Evolutionary conservation across 345 rosid species (phyloP), one percentile per base, ranked within the genome.

Genomic region (Cardamine chenopodiifolia): DNA sequence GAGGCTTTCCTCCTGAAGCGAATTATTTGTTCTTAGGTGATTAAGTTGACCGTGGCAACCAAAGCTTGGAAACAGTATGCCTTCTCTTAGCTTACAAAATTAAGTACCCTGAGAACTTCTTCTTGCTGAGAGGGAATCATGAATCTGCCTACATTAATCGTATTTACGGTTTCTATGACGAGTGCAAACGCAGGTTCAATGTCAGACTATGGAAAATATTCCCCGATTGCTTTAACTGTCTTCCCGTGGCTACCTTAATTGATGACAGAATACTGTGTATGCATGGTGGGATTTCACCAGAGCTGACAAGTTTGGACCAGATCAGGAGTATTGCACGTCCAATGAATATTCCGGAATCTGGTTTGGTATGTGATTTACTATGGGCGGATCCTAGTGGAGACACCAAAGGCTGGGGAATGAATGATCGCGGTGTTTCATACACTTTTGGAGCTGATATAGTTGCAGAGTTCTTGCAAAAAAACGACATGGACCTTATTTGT

Each of bases 261-360:
- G 98, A 92, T 40, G 98, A 90, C 71, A 90, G 90, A 73, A 92
- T 92, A 78, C 80, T 92, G 64, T 92, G 98, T 82, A 92, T 92
- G 98, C 98, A 92, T 66, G 98, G 96, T 74, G 98, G 96, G 42
- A 87, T 92, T 71, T 92, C 98, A 67, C 98, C 98, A 65, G 96
- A 92, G 63, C 58, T 92, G 80, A 78, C 80, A 15, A 67, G 76
- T 74, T 79, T 92, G 83, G 93, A 92, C 77, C 87, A 90, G 77
- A 92, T 92, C 62, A 90, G 90, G 71, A 87, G 53, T 62, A 66
- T 92, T 45, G 17, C 84, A 18, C 95, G 98, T n/a, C 97, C 98
- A 6, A 77, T 85, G 80, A 95, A 90, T 83, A 85, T 90, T 77
- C 98, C 98, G 2, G 96, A 92, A 68, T 78, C 91, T 29, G 96